A percentile compares a stretch with the other conserved stretches of the same genome.
Conservation (phyloP, 306 rosid genomes). For the Acacia melanoxylon region DNA sequence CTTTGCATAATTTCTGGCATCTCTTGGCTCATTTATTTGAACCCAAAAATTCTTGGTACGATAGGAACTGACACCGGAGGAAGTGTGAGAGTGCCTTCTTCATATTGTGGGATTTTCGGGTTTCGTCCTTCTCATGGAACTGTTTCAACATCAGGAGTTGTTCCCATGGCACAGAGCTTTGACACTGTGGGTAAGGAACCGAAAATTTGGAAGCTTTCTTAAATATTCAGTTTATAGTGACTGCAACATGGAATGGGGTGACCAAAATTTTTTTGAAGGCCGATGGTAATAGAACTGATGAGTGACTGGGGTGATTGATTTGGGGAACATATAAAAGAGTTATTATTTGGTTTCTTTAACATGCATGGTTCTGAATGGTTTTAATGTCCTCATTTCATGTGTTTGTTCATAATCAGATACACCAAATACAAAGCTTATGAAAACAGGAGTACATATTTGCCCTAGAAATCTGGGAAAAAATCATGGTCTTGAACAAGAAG, state of each 20-base stretch:
- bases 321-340: background rate
- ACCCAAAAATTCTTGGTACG: background rate
- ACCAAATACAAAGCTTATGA: background rate
- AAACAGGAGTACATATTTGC: slow-evolving; percentile 6
- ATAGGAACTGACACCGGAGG: slow-evolving; percentile 96
- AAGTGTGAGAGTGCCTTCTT: slow-evolving; percentile 91
- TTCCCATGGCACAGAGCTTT: slow-evolving; percentile 88
- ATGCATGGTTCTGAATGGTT: slow-evolving; percentile 2
- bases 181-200: slow-evolving; percentile 80
- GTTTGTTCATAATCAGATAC: background rate
- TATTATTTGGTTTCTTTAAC: background rate
- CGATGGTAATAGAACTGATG: background rate
- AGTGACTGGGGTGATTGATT: background rate
- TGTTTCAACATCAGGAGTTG: slow-evolving; percentile 66
- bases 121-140: slow-evolving; percentile 84
- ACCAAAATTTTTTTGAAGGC: background rate
- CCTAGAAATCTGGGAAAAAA: background rate
- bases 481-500: background rate
- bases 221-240: background rate
- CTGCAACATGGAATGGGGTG: background rate
- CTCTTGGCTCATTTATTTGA: slow-evolving; percentile 20
- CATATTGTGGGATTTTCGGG: slow-evolving; percentile 90
- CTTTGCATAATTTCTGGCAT: slow-evolving; percentile 18
- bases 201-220: background rate
- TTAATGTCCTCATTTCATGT: background rate